Percentiles rank a stretch among this genome's conserved stretches.
phyloP scores from a whole-genome alignment of 2,329 filamentous ascomycete genomes.

The Fusarium annulatum region DNA sequence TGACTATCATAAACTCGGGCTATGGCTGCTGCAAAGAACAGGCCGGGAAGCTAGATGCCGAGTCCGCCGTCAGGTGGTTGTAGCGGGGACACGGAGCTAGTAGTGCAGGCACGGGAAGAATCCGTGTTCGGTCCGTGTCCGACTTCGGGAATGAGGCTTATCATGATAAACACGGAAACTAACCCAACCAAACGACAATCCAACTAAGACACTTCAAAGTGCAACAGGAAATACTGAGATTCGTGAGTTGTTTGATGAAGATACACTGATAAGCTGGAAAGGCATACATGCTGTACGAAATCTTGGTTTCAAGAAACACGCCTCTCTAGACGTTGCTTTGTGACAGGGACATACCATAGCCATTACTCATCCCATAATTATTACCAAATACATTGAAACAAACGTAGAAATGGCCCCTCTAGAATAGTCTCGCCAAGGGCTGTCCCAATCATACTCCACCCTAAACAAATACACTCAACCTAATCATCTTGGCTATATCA shows the following conservation, averaged over 20 bases:
- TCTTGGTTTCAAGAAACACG: not conserved
- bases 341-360: not conserved
- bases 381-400: not conserved
- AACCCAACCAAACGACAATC: not conserved
- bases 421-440: not conserved
- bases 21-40: accelerated
- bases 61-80: not conserved
- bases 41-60: not conserved
- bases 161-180: not conserved
- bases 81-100: too few relatives aligned
- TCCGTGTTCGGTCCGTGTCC: conserved; percentile 1
- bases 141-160: not conserved
- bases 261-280: not conserved
- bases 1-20: too few relatives aligned
- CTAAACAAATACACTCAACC: not conserved
- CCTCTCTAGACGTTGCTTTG: too few relatives aligned
- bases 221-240: accelerated
- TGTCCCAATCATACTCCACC: not conserved
- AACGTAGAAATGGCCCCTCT: too few relatives aligned
- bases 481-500: not conserved
- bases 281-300: not conserved
- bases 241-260: too few relatives aligned
- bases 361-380: accelerated
- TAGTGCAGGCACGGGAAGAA: not conserved
- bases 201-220: not conserved